Evolutionary conservation across 495 filamentous ascomycete species (phyloP).

Genomic region (Aspergillus incahuasiensis): DNA sequence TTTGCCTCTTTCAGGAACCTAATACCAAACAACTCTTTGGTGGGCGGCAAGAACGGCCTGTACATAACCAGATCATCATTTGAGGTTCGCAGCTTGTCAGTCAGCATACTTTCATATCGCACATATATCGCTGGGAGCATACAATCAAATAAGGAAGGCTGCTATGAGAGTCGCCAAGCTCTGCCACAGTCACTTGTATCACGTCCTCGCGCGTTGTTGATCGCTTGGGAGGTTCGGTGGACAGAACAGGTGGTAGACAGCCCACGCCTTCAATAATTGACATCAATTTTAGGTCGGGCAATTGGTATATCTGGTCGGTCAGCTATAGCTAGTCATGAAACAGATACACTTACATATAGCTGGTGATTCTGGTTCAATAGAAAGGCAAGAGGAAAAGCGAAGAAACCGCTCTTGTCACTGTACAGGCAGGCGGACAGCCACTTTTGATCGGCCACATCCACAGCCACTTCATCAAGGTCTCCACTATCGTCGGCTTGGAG

Average conservation of each 20-base stretch:
- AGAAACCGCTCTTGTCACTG: conserved; percentile 54
- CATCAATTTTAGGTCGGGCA: conserved; percentile 35
- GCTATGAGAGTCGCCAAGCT: conserved; percentile 69
- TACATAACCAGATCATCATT: conserved; percentile 86
- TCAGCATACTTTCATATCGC: background rate
- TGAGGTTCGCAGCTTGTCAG: conserved; percentile 61
- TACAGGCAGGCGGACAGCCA: conserved; percentile 84
- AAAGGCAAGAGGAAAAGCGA: conserved; percentile 46
- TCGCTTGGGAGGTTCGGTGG: conserved; percentile 63
- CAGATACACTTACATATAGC: conserved; percentile 58
- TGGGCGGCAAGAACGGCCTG: conserved; percentile 58
- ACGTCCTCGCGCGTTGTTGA: conserved; percentile 66
- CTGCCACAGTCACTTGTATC: conserved; percentile 72
- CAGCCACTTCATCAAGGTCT: conserved; percentile 78
- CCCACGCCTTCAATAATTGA: conserved; percentile 58
- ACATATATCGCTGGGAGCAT: conserved; percentile 19
- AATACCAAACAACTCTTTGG: conserved; percentile 41
- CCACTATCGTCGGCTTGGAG: conserved; percentile 71
- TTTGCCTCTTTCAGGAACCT: conserved; percentile 75
- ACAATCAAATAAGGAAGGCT: conserved; percentile 79
- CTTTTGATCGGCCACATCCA: conserved; percentile 49
- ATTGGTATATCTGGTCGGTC: conserved; percentile 33
- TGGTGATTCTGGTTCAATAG: conserved; percentile 65
- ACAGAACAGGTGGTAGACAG: conserved; percentile 72
- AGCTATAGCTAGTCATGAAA: background rate